A percentile compares a stretch with the other conserved stretches of the same genome.
phyloP scores from a whole-genome alignment of 345 rosid genomes.

The Lepidium aucheri region DNA sequence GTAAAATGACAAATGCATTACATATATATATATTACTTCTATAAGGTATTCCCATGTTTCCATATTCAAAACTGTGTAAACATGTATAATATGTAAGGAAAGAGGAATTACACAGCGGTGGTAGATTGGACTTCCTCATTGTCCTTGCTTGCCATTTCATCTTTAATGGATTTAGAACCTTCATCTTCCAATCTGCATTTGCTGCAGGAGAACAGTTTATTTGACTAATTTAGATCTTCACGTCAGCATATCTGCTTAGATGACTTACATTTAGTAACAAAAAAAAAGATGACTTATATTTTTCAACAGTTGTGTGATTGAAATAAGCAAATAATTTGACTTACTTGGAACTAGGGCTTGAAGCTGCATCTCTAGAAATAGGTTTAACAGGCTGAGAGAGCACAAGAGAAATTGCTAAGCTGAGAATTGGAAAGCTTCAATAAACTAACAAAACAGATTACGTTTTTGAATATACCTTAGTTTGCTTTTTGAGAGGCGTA shows the following conservation, averaged over 20 bases:
- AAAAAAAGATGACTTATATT: too few relatives aligned
- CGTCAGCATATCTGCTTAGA: neutral
- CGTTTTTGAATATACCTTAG: slow-evolving; percentile 29
- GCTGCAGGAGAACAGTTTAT: neutral
- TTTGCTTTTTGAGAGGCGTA: slow-evolving; percentile 25
- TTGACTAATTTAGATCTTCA: neutral
- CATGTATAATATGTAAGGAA: neutral
- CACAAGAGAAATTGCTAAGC: neutral
- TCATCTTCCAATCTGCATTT: slow-evolving; percentile 22
- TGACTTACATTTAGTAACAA: too few relatives aligned
- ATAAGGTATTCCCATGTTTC: neutral
- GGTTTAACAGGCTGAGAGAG: slow-evolving; percentile 41
- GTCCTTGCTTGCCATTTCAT: slow-evolving; percentile 1
- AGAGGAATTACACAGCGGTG: slow-evolving; percentile 19
- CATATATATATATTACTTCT: neutral
- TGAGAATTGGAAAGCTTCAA: slow-evolving; percentile 8
- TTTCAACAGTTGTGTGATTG: neutral
- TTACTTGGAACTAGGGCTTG: slow-evolving; percentile 39
- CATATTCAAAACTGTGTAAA: neutral
- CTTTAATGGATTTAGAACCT: slow-evolving; percentile 9
- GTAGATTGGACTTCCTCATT: neutral
- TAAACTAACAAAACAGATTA: neutral
- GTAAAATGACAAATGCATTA: slow-evolving; percentile 17
- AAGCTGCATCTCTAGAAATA: slow-evolving; percentile 29
- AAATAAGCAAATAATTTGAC: slow-evolving; percentile 16